Base-by-base conservation (phyloP, 2,329 filamentous ascomycete species). In the Epichloe bromicola region DNA sequence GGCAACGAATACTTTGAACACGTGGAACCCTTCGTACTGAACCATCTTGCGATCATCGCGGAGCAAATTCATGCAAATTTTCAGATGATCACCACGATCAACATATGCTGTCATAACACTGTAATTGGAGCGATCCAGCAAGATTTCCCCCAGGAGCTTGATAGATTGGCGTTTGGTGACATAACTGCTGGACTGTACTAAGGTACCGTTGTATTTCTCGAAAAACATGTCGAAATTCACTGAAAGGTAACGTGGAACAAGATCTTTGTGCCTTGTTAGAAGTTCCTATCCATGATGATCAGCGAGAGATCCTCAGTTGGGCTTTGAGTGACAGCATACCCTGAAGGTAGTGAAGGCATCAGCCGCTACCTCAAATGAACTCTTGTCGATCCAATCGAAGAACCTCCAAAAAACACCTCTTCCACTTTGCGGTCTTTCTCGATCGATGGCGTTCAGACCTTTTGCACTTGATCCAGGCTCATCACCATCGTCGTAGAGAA, bases 1-100 rank as follows among this genome's bases (percentile, higher is more conserved):
- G 54, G 93, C 93, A 50, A 97, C 93, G 68, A 98, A 98, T 55
- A 98, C 91, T 74, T 98, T 98, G 78, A 98, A 98, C 41, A 98
- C 91, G 65, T 98, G 93, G 67, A 98, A 98, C 7, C 90, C 93
- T 67, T 98, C 93, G 66, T 98, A 98, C 69, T 97, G 93, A 55
- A 98, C 93, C 90, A 98, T 98, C 68, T 95, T 93, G 59, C 91
- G 82, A 67, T 97, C 91, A 66, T 97, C 93, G 58, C 89, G 84
- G 54, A 98, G 74, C 53, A 98, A 75, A 67, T 95, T 97, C 93
- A 98, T 98, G 72, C 90, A 93, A 57, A 97, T 86, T 72, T 98
- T 98, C 59, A 98, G 78, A 64, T 98, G 90, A 65, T 97, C 91
- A 54, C 90, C 90, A 46, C 86, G 84, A 66, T 95, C 90, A 53